Evolutionary conservation across 2,329 filamentous ascomycete genomes (phyloP).

Genomic region (Rhinocladiella mackenziei): DNA sequence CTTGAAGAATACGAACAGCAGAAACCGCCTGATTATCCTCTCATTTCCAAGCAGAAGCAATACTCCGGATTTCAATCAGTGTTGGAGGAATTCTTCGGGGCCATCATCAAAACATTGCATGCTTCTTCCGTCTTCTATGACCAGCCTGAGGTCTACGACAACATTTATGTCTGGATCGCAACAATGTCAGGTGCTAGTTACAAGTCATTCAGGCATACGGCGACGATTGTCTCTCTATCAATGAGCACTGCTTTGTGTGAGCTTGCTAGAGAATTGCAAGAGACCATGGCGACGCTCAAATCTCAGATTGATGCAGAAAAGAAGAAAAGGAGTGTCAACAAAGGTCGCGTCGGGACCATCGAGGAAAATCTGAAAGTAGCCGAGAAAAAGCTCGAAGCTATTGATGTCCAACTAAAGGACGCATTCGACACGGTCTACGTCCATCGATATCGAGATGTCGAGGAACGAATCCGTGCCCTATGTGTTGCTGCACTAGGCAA

Average conservation of each 20-base stretch:
- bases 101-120: constrained; percentile 72
- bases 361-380: constrained; percentile 68
- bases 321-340: constrained; percentile 69
- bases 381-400: constrained; percentile 63
- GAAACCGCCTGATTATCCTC: constrained; percentile 83
- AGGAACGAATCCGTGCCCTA: constrained; percentile 81
- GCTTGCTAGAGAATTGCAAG: constrained; percentile 66
- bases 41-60: constrained; percentile 76
- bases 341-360: constrained; percentile 69
- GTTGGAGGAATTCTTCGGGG: constrained; percentile 72
- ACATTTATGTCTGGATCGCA: constrained; percentile 82
- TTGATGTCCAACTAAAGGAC: constrained; percentile 71
- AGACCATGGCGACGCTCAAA: constrained; percentile 68
- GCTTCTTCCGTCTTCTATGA: constrained; percentile 77
- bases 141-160: constrained; percentile 74
- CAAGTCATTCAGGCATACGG: constrained; percentile 89
- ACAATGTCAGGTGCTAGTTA: constrained; percentile 85
- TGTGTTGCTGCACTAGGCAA: constrained; percentile 80
- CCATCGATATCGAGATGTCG: constrained; percentile 91
- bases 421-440: constrained; percentile 92
- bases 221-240: constrained; percentile 76
- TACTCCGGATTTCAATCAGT: constrained; percentile 72
- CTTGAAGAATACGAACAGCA: constrained; percentile 81
- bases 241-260: constrained; percentile 74
- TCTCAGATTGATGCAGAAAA: constrained; percentile 75